phyloP scores from a whole-genome alignment of 768 basidiomycete genomes.

The Suillus americanus region DNA sequence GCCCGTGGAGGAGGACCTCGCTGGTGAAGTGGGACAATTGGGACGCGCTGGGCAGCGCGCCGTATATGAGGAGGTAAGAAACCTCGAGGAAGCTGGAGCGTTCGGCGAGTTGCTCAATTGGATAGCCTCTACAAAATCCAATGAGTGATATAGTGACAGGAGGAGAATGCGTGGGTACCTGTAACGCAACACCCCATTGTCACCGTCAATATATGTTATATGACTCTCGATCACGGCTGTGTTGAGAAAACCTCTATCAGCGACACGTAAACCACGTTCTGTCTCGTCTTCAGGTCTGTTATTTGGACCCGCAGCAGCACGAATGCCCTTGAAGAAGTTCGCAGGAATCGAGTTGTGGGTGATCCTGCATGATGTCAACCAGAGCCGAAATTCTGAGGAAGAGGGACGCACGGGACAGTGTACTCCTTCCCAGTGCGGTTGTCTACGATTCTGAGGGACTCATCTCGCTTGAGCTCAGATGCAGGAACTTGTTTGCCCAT shows the following conservation, averaged over 20 bases:
- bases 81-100: constrained; percentile 78
- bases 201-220: constrained; percentile 92
- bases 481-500: constrained; percentile 28
- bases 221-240: constrained; percentile 77
- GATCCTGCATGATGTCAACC: constrained; percentile 48
- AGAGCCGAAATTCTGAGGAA: not conserved
- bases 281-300: constrained; percentile 84
- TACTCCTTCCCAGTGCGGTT: constrained; percentile 84
- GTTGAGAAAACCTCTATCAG: constrained; percentile 81
- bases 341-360: constrained; percentile 77
- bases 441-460: constrained; percentile 67
- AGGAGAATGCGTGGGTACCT: constrained; percentile 41
- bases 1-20: constrained; percentile 79
- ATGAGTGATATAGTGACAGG: constrained; percentile 1
- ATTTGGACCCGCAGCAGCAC: constrained; percentile 51
- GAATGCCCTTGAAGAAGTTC: constrained; percentile 77
- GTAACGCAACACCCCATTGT: constrained; percentile 80
- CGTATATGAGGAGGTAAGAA: constrained; percentile 89
- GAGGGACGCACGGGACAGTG: constrained; percentile 63
- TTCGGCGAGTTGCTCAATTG: constrained; percentile 86
- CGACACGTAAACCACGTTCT: constrained; percentile 74
- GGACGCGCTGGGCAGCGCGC: constrained; percentile 62
- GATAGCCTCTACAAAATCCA: constrained; percentile 66
- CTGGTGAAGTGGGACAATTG: constrained; percentile 66
- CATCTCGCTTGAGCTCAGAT: constrained; percentile 17